Evolutionary conservation across 305 asterid species (phyloP).

Genomic region (Andrographis paniculata): DNA sequence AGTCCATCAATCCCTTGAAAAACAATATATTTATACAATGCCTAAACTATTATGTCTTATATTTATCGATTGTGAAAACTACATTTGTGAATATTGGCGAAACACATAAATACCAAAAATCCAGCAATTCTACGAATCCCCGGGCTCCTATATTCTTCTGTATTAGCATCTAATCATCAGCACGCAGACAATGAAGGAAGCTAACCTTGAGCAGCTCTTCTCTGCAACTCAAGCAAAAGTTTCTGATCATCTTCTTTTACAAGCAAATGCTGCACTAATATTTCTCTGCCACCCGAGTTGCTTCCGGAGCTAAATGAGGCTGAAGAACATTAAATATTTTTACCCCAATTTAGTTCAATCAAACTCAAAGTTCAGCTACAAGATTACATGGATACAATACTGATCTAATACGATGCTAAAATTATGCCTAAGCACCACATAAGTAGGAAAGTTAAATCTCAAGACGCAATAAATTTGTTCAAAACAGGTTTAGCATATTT

Average conservation of each 20-base stretch:
- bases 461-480: neutral
- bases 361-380: constrained; percentile 5
- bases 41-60: too few relatives aligned
- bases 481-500: neutral
- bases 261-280: constrained; percentile 88
- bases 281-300: constrained; percentile 52
- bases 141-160: too few relatives aligned
- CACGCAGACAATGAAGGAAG: constrained; percentile 9
- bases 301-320: constrained; percentile 61
- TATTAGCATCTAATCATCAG: neutral
- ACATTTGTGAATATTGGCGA: too few relatives aligned
- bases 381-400: constrained; percentile 9
- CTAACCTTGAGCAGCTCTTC: constrained; percentile 61
- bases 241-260: constrained; percentile 81
- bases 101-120: too few relatives aligned
- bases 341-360: constrained; percentile 10
- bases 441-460: neutral
- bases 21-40: too few relatives aligned
- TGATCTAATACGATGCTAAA: too few relatives aligned
- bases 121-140: too few relatives aligned
- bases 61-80: too few relatives aligned
- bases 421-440: too few relatives aligned
- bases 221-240: constrained; percentile 69
- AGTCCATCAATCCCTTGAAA: too few relatives aligned
- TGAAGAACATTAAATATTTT: constrained; percentile 28